A percentile compares a stretch with the other conserved stretches of the same genome.
phyloP scores from a whole-genome alignment of 768 basidiomycete species.

The Candolleomyces aberdarensis region DNA sequence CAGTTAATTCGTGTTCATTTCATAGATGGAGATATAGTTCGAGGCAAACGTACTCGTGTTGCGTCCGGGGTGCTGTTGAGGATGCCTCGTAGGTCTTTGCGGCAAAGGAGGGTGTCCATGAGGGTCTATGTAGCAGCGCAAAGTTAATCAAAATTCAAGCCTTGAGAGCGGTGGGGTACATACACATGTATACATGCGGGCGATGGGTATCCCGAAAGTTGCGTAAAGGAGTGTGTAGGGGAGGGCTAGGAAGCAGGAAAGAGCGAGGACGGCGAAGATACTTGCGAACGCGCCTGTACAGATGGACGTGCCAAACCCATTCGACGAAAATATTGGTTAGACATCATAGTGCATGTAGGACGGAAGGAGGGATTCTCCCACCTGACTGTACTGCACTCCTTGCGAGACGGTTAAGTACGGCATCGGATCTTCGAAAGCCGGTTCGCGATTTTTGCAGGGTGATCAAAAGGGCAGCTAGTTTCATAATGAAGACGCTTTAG shows the following conservation, averaged over 20 bases:
- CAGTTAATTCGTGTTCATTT: too few species aligned
- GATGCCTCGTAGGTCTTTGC: too few species aligned
- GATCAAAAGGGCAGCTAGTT: not conserved
- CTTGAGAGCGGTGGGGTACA: not conserved
- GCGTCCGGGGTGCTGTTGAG: too few species aligned
- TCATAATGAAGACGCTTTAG: not conserved
- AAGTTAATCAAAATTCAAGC: not conserved
- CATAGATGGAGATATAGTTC: too few species aligned
- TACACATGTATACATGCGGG: not conserved
- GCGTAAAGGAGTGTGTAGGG: constrained; percentile 6
- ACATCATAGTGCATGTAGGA: not conserved
- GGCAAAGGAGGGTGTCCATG: too few species aligned
- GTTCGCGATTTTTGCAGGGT: not conserved
- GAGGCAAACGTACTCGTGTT: too few species aligned
- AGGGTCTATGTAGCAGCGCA: too few species aligned
- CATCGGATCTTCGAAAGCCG: constrained; percentile 3
- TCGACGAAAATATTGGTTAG: too few species aligned
- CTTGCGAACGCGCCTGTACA: not conserved
- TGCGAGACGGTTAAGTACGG: constrained; percentile 4
- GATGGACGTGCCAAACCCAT: too few species aligned
- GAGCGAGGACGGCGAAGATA: not conserved
- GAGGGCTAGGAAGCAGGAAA: not conserved
- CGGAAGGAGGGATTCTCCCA: not conserved
- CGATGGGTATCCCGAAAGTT: not conserved
- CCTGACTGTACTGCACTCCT: constrained; percentile 2